Percentiles rank a stretch among this genome's conserved stretches.
These are phyloP conservation scores for Apiospora arundinis DNA, from an alignment of 2,329 filamentous ascomycete genomes.

Conservation along the genomic window DNA sequence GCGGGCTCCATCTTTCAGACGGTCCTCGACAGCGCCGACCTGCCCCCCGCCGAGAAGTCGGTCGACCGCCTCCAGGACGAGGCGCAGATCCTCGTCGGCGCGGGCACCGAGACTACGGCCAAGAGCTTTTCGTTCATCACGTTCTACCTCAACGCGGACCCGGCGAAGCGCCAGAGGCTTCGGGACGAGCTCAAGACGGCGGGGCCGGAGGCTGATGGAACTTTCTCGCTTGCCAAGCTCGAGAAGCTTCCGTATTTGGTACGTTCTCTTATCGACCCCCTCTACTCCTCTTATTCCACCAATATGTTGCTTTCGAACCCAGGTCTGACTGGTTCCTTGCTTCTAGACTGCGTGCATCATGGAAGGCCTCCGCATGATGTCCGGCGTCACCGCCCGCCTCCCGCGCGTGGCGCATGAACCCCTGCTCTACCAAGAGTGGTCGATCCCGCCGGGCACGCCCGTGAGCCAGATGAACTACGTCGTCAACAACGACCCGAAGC, in stretches of 20 bases:
- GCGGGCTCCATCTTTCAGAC: slow-evolving; percentile 31
- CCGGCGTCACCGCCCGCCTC: slow-evolving; percentile 39
- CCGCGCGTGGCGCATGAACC: slow-evolving; percentile 38
- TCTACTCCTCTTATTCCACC: too few species aligned
- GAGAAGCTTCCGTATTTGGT: slow-evolving; percentile 33
- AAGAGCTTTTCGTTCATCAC: slow-evolving; percentile 34
- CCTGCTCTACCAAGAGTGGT: slow-evolving; percentile 2
- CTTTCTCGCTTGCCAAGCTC: slow-evolving; percentile 27
- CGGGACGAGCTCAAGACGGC: slow-evolving; percentile 31
- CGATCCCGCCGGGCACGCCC: slow-evolving; percentile 18
- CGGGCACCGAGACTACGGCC: slow-evolving; percentile 41
- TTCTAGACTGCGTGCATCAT: slow-evolving; percentile 10
- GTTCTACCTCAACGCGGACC: slow-evolving; percentile 35
- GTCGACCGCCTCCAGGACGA: slow-evolving; percentile 29
- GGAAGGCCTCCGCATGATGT: slow-evolving; percentile 27
- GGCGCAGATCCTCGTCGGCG: slow-evolving; percentile 34
- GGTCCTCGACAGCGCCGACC: slow-evolving; percentile 29
- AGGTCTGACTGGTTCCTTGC: too few species aligned
- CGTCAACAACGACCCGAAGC: slow-evolving; percentile 10
- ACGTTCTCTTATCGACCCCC: too few species aligned
- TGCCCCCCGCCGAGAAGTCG: slow-evolving; percentile 27
- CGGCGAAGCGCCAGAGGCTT: slow-evolving; percentile 25
- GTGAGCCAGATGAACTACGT: slow-evolving; percentile 21
- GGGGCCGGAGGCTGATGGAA: slow-evolving; percentile 25
- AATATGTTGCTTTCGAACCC: too few species aligned